These are phyloP conservation scores for Amyloporia xantha DNA, from an alignment of 768 basidiomycete species.

Conservation along the genomic window DNA sequence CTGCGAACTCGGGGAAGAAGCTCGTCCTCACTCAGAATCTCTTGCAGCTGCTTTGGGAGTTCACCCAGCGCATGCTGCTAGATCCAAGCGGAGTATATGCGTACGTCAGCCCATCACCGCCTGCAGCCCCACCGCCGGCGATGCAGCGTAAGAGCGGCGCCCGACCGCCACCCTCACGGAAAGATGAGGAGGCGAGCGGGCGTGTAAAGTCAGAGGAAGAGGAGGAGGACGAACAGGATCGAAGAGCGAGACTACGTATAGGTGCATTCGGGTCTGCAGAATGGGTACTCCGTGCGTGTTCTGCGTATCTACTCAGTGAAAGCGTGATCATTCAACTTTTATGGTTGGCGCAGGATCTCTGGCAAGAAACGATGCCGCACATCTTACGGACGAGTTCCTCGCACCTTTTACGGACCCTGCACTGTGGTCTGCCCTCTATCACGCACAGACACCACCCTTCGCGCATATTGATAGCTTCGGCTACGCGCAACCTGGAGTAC, in stretches of 20 bases:
- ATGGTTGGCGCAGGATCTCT: too few species aligned
- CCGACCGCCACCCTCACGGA: constrained; percentile 27
- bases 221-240: constrained; percentile 66
- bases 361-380: neutral
- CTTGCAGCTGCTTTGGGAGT: constrained; percentile 37
- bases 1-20: constrained; percentile 3
- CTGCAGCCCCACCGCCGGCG: constrained; percentile 27
- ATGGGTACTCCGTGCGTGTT: constrained; percentile 54
- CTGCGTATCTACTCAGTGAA: constrained; percentile 2
- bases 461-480: constrained; percentile 46
- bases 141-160: constrained; percentile 27
- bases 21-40: constrained; percentile 29
- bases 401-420: constrained; percentile 41
- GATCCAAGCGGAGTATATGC: constrained; percentile 55
- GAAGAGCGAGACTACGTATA: constrained; percentile 61
- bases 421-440: constrained; percentile 56
- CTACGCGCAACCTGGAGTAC: constrained; percentile 59
- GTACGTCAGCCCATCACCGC: constrained; percentile 54
- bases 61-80: constrained; percentile 48
- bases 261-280: constrained; percentile 59
- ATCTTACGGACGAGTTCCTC: constrained; percentile 24
- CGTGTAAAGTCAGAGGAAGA: constrained; percentile 48
- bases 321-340: neutral
- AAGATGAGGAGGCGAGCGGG: constrained; percentile 25
- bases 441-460: constrained; percentile 36